Percentiles rank a stretch among this genome's conserved stretches.
phyloP scores from a whole-genome alignment of 495 filamentous ascomycete genomes.

The Talaromyces borbonicus region DNA sequence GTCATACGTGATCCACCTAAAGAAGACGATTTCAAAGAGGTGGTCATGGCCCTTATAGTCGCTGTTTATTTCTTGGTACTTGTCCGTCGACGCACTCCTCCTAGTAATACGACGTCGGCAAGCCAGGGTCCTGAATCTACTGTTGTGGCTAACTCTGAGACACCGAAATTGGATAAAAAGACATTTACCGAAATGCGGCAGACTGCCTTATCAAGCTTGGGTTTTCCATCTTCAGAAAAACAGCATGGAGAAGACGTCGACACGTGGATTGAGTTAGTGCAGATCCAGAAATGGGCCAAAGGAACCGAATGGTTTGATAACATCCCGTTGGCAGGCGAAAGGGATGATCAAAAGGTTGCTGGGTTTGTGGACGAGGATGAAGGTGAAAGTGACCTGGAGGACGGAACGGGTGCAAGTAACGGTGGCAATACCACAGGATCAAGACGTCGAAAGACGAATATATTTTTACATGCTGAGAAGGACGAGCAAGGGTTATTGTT shows the following conservation, averaged over 20 bases:
- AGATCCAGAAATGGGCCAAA: slow-evolving; percentile 50
- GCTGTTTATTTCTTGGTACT: slow-evolving; percentile 57
- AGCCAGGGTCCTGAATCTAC: neutral
- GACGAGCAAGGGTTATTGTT: slow-evolving; percentile 35
- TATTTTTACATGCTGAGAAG: slow-evolving; percentile 8
- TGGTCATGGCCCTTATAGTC: slow-evolving; percentile 41
- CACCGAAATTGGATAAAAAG: slow-evolving; percentile 34
- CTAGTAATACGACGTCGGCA: slow-evolving; percentile 13
- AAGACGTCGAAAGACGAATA: slow-evolving; percentile 19
- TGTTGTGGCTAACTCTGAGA: slow-evolving; percentile 2
- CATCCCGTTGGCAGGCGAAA: slow-evolving; percentile 31
- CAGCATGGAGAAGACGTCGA: slow-evolving; percentile 46
- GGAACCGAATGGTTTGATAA: slow-evolving; percentile 58
- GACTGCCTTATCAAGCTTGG: slow-evolving; percentile 31
- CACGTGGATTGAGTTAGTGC: slow-evolving; percentile 46
- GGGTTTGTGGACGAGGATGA: slow-evolving; percentile 24
- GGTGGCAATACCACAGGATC: neutral
- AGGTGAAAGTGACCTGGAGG: slow-evolving; percentile 29
- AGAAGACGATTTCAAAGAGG: slow-evolving; percentile 31
- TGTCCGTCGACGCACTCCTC: slow-evolving; percentile 29
- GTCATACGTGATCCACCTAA: slow-evolving; percentile 22
- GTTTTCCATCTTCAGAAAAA: slow-evolving; percentile 23
- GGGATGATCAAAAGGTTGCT: slow-evolving; percentile 28
- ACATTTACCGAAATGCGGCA: slow-evolving; percentile 41
- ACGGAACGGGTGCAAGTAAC: slow-evolving; percentile 16